Evolutionary conservation across 768 basidiomycete genomes (phyloP).

Genomic region (Boletales sp.): DNA sequence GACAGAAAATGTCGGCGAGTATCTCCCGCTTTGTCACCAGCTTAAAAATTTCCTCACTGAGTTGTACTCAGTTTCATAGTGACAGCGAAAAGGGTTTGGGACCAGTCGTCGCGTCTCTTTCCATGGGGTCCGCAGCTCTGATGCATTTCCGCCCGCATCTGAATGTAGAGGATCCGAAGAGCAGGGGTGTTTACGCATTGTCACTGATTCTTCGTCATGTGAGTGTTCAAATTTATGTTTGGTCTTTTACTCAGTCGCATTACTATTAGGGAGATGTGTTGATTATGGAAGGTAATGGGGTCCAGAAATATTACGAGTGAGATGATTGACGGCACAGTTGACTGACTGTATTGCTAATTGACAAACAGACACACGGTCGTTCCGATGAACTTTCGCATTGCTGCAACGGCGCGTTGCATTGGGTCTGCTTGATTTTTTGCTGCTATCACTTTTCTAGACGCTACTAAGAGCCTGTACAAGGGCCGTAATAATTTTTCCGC

Average conservation of each 20-base stretch:
- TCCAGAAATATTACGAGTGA: constrained; percentile 73
- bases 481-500: too few relatives aligned
- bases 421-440: constrained; percentile 25
- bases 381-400: constrained; percentile 73
- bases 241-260: constrained; percentile 1
- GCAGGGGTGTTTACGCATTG: constrained; percentile 36
- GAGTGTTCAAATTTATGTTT: constrained; percentile 12
- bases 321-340: constrained; percentile 17
- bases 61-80: constrained; percentile 61
- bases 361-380: constrained; percentile 65
- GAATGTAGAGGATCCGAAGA: constrained; percentile 32
- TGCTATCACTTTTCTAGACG: neutral
- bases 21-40: neutral
- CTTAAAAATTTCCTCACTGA: constrained; percentile 2
- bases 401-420: constrained; percentile 74
- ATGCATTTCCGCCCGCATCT: constrained; percentile 71
- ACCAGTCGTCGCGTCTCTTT: constrained; percentile 69
- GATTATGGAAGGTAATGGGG: constrained; percentile 68
- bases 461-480: too few relatives aligned
- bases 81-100: constrained; percentile 75
- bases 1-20: constrained; percentile 78
- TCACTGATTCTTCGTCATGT: constrained; percentile 68
- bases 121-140: constrained; percentile 69
- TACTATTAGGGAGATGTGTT: constrained; percentile 70
- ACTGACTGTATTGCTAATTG: constrained; percentile 8